A percentile compares a stretch with the other conserved stretches of the same genome.
These are phyloP conservation scores for Microsporum canis DNA, from an alignment of 2,329 filamentous ascomycete genomes.

Conservation along the genomic window DNA sequence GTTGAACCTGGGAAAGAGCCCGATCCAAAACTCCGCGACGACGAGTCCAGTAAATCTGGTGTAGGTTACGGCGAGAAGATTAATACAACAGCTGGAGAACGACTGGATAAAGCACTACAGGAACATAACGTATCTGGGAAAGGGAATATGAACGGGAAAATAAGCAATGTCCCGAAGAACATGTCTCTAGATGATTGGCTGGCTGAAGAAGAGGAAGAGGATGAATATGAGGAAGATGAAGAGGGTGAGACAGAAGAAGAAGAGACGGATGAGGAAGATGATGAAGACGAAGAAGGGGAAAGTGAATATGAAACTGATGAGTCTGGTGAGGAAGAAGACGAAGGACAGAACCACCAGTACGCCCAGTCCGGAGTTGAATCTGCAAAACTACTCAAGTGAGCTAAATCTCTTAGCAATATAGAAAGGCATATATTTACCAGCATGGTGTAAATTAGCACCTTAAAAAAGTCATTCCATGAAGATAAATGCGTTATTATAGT, in stretches of 20 bases:
- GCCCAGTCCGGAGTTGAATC: constrained; percentile 15
- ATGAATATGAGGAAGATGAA: constrained; percentile 42
- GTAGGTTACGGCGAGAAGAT: constrained; percentile 30
- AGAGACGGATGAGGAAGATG: constrained; percentile 28
- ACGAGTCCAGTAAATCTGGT: constrained; percentile 33
- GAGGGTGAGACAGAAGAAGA: constrained; percentile 42
- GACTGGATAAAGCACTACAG: constrained; percentile 33
- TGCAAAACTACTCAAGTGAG: not conserved
- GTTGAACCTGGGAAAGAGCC: constrained; percentile 70
- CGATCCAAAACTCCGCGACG: constrained; percentile 59
- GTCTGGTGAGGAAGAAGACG: constrained; percentile 35
- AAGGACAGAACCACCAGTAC: constrained; percentile 22
- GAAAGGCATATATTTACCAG: not conserved
- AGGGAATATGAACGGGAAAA: constrained; percentile 15
- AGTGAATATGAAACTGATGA: constrained; percentile 18
- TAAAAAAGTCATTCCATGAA: not conserved
- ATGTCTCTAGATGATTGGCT: constrained; percentile 93
- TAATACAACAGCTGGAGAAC: constrained; percentile 39
- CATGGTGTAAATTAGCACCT: not conserved
- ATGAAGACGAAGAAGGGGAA: constrained; percentile 30
- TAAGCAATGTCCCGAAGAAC: constrained; percentile 37
- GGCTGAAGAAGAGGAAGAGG: constrained; percentile 56
- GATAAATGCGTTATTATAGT: not conserved
- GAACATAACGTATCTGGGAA: constrained; percentile 28
- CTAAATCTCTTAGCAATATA: not conserved